Base-by-base conservation (phyloP, 129 eudicot species). In the Solidago caesia region DNA sequence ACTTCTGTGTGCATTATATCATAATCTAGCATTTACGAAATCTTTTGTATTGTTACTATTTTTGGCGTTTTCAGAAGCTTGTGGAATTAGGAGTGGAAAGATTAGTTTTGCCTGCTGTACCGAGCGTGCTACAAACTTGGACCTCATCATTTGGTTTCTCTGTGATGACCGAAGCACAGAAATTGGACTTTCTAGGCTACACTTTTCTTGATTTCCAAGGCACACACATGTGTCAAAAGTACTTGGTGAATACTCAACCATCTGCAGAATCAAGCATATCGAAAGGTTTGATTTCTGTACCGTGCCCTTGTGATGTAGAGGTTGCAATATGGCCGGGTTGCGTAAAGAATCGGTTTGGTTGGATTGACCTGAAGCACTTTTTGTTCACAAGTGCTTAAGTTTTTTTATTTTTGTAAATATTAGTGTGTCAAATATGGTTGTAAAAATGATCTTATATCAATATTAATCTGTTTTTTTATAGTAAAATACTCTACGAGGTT, bases 191-290 rank as follows among this genome's bases (percentile, higher is more conserved):
- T 78, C 76, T 88, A 71, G 90, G 75, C 10, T 88, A 74, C 74
- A 89, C 95, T 33, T 92, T 92, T 85, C 91, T 90, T 71, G 89
- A 88, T 80, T 92, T 92, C 77, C 92, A 84, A 79, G 98, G 94
- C 53, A 90, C 98, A 0, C 58, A 80, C 7, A 67, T 92, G 91
- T 92, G 98, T 90, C 98, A 92, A 75, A 92, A 92, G 80, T 80
- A 71, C 64, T 78, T 92, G 44, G 70, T 51, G 64, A 79, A 44
- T 49, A 64, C 16, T 27, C 53, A 29, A 79, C 64, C 75, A 8
- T 65, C 81, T 46, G 55, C 81, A 7, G 82, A 67, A 52, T 81
- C 89, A 44, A 77, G 66, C 69, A 56, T 58, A 70, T 63, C 71
- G 16, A 73, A 76, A 82, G 87, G 94, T 88, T 58, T 14, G 81